Percentiles rank a stretch among this genome's conserved stretches.
phyloP scores from a whole-genome alignment of 352 stramenopile genomes.

The Pythium phragmitis region DNA sequence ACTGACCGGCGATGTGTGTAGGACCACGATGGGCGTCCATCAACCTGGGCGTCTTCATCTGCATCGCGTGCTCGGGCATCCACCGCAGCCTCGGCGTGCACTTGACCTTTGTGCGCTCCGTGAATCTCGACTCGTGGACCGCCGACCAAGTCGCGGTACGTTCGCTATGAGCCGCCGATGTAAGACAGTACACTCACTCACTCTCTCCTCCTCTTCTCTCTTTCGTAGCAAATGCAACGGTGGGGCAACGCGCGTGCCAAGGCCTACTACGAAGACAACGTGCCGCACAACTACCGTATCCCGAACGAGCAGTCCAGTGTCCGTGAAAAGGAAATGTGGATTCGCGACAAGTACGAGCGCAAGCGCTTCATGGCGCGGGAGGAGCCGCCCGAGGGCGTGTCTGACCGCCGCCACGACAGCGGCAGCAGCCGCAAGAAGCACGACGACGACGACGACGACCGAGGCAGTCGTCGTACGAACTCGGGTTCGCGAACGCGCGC shows the following conservation, averaged over 20 bases:
- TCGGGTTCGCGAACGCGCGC: slow-evolving; percentile 39
- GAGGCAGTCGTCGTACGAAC: slow-evolving; percentile 28
- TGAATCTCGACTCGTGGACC: slow-evolving; percentile 94
- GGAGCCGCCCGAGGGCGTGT: slow-evolving; percentile 30
- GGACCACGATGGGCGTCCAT: slow-evolving; percentile 92
- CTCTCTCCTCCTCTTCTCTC: not conserved
- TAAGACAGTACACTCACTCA: no score
- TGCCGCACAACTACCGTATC: slow-evolving; percentile 73
- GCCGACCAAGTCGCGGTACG: slow-evolving; percentile 78
- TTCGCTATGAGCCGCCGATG: not conserved
- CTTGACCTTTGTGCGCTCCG: slow-evolving; percentile 91
- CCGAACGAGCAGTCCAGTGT: slow-evolving; percentile 79
- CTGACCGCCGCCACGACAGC: slow-evolving; percentile 17
- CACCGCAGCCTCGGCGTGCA: slow-evolving; percentile 93
- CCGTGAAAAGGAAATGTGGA: slow-evolving; percentile 90
- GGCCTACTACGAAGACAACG: slow-evolving; percentile 86
- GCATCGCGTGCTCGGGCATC: slow-evolving; percentile 92
- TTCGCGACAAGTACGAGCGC: slow-evolving; percentile 89
- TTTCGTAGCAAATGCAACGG: slow-evolving; percentile 85
- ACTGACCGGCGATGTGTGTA: slow-evolving; percentile 26
- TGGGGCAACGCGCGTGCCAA: slow-evolving; percentile 91
- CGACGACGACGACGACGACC: slow-evolving; percentile 39
- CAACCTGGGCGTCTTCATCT: slow-evolving; percentile 95
- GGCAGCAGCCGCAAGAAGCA: slow-evolving; percentile 39
- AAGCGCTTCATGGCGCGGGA: slow-evolving; percentile 72